Evolutionary conservation across 495 filamentous ascomycete genomes (phyloP), one percentile per base, ranked within the genome.

Genomic region (Parathielavia hyrcaniae): DNA sequence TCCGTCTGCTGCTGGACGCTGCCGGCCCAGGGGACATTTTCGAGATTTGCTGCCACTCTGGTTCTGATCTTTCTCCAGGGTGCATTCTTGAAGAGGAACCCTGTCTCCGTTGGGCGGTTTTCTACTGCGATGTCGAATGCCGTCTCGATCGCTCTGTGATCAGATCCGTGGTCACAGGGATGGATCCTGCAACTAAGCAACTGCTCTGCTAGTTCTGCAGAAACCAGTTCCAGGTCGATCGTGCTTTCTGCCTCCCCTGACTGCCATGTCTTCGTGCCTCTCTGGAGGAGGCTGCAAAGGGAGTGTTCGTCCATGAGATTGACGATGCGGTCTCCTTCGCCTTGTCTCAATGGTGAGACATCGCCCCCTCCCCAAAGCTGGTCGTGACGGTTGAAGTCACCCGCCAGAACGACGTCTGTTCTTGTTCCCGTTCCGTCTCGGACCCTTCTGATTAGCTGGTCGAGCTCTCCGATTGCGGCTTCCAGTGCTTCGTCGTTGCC

Each of bases 271-370:
- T 38, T 38, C 35, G 9, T 38, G 35, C 35, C 4, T 11, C 35
- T 4, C 10, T 2, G 35, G 35, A 38, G 40, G 40, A 17, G 40
- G 16, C 40, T 43, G 40, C 40, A 43, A 20, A 43, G 67, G 20
- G 51, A 53, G 38, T 53, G 51, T 32, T 53, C 51, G 36, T 43
- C 51, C 51, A 53, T 53, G 35, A 67, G 59, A 26, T 63, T 67
- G 47, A 71, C 67, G 51, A 53, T 53, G 35, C 34, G 51, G 38
- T 53, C 38, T 43, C 51, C 51, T 53, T 53, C 51, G n/a, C 51
- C 51, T 53, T 53, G 51, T 44, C 36, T 43, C 38, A 30, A 17
- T 53, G 51, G 51, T 43, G 51, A 53, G 20, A 53, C 38, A 32
- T 53, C 38, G 36, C 43, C 51, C 14, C 51, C 51, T 53, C 51